Base-by-base conservation (phyloP, 176 grass and related monocot genomes). In the Lolium multiflorum region DNA sequence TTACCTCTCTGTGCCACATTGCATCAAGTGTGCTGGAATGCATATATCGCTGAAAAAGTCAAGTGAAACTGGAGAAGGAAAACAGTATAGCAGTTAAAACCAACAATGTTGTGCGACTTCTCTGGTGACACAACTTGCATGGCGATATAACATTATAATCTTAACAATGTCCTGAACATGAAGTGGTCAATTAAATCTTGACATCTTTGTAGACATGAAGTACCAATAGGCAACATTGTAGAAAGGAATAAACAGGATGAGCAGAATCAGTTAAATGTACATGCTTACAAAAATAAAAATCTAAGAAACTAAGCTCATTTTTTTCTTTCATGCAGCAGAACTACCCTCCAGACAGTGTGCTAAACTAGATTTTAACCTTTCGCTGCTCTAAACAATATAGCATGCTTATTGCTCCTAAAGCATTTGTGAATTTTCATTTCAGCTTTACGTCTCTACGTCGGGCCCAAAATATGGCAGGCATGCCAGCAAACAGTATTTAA, bases 31-130 rank as follows among this genome's bases (percentile, higher is more conserved):
- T 57, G 52, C 51, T 16, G 94, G 96, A 83, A 96, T 79, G 78
- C 81, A 87, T 63, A 96, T 85, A 73, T 98, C 96, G 89, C 49
- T 89, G 85, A 96, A 98, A 78, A 98, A 98, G 37, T 92, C 96
- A 88, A 98, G 90, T 31, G 97, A 94, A 84, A 96, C 97, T 99
- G 92, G 78, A 91, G 89, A 44, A 88, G 57, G 60, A 22, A 71
- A 56, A 28, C 7, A 71, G n/a, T 18, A 49, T 41, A 49, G 87
- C 38, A 93, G 62, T 59, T 71, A 82, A 88, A 78, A 85, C 21
- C 24, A 86, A 80, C 71, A 49, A 77, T 35, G 77, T 81, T 63
- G 8, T 50, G 17, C 64, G 64, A 39, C 43, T 46, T 86, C 17
- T 84, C 41, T 57, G 83, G 77, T 20, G 18, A 67, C 13, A 11